Conservation (phyloP, 805 yeast genomes). For the Saturnispora quitensis region DNA sequence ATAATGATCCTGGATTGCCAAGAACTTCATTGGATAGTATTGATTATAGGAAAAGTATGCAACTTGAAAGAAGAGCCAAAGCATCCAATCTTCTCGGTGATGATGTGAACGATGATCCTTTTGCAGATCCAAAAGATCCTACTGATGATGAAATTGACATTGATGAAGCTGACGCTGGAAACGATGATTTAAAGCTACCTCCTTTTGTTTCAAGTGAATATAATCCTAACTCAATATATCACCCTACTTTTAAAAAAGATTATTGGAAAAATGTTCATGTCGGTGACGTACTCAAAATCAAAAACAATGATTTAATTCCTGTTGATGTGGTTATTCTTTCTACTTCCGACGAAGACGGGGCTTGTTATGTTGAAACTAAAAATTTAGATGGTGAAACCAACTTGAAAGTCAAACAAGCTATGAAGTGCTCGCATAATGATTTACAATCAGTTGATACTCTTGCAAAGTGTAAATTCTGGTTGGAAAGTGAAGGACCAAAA, state of each 20-base stretch:
- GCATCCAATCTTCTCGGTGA: conserved; percentile 8
- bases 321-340: conserved; percentile 64
- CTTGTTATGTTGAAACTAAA: conserved; percentile 68
- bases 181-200: conserved; percentile 13
- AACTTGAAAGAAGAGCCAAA: conserved; percentile 10
- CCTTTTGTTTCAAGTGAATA: conserved; percentile 25
- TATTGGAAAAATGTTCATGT: conserved; percentile 69
- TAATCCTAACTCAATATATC: conserved; percentile 9
- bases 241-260: conserved; percentile 30
- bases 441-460: conserved; percentile 36
- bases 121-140: conserved; percentile 21
- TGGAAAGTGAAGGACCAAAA: conserved; percentile 82
- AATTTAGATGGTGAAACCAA: conserved; percentile 78
- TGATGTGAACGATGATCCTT: conserved; percentile 14
- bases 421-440: conserved; percentile 42
- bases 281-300: conserved; percentile 62
- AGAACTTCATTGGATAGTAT: conserved; percentile 28
- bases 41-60: conserved; percentile 25
- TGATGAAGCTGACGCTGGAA: conserved; percentile 8
- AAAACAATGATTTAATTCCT: conserved; percentile 68
- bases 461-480: conserved; percentile 46
- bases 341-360: conserved; percentile 60
- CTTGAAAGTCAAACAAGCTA: conserved; percentile 65
- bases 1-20: conserved; percentile 12
- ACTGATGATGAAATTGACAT: conserved; percentile 11